Evolutionary conservation across 352 stramenopile species (phyloP), one percentile per base, ranked within the genome.

Genomic region (Pythium coloratum): DNA sequence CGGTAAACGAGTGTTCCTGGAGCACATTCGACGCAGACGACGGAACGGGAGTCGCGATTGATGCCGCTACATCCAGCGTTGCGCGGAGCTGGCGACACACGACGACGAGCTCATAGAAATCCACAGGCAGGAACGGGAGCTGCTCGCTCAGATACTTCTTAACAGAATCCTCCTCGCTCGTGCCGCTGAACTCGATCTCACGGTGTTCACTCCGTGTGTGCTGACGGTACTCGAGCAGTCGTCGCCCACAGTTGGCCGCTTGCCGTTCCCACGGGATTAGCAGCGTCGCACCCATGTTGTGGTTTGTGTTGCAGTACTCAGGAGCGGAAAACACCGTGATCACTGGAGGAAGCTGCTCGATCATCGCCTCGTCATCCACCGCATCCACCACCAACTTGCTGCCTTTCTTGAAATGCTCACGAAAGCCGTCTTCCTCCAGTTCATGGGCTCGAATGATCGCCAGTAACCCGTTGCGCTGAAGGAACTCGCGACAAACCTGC

Each of bases 261-360:
- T 34, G 53, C 47, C 68, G 73, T 55, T 86, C 73, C 73, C 76
- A 91, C 16, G 82, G 77, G 40, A 94, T 81, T 51, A 79, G 72
- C 33, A 94, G 66, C 46, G 86, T 94, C 18, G 86, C 86, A 12
- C 86, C 86, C 71, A 91, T 86, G 54, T 95, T 95, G 63, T 86
- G 69, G 59, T 94, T 91, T 18, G 79, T 90, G 62, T 91, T 91
- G 72, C 87, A 95, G 64, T 95, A 95, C 66, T 94, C 81, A 26
- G 87, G 85, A 14, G 87, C 87, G 1, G 87, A 95, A 67, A 95
- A 95, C 10, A 95, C 84, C 0, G 87, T 95, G 36, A 93, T 78
- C 55, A 93, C 76, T 0, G 81, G 78, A 14, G 84, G 81, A 20
- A 92, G 40, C 40, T n/a, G 26, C 10, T 50, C 33, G 18, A 49